A percentile compares a stretch with the other conserved stretches of the same genome.
Evolutionary conservation across 257 asterid species (phyloP).

Genomic region (Capsicum chinense): DNA sequence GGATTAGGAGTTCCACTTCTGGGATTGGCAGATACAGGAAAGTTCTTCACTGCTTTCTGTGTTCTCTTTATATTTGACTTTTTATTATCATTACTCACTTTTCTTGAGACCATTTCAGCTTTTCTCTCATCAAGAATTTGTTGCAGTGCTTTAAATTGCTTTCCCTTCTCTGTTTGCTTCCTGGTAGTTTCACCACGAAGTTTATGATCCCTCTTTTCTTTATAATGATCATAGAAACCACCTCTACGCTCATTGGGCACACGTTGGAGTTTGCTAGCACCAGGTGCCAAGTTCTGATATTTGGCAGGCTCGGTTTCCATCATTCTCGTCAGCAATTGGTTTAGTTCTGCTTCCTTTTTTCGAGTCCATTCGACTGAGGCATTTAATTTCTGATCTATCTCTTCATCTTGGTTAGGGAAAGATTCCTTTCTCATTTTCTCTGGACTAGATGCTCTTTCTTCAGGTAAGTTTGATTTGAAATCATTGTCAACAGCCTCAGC

Average conservation of each 20-base stretch:
- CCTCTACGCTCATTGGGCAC: constrained; percentile 62
- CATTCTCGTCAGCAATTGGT: constrained; percentile 83
- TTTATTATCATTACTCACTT: constrained; percentile 51
- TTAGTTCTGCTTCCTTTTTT: constrained; percentile 89
- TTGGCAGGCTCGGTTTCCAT: constrained; percentile 80
- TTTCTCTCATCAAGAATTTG: constrained; percentile 33
- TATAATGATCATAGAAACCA: constrained; percentile 51
- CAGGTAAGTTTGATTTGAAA: constrained; percentile 43
- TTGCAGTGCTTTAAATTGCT: constrained; percentile 44
- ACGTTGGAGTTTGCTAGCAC: constrained; percentile 59
- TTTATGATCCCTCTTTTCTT: constrained; percentile 79
- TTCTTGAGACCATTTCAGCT: constrained; percentile 53
- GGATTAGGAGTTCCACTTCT: constrained; percentile 62
- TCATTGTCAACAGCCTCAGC: constrained; percentile 49
- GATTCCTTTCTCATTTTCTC: constrained; percentile 48
- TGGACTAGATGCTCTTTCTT: constrained; percentile 42
- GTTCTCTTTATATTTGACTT: constrained; percentile 51
- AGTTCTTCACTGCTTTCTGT: constrained; percentile 57
- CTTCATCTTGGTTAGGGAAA: constrained; percentile 39
- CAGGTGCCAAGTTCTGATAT: constrained; percentile 47
- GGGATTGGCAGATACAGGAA: constrained; percentile 54
- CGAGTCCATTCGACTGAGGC: constrained; percentile 88
- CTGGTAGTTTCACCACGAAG: constrained; percentile 60
- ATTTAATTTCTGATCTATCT: constrained; percentile 48
- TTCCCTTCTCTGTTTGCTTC: constrained; percentile 64